phyloP scores from a whole-genome alignment of 2,329 filamentous ascomycete species.

The Fusarium pseudoanthophilum region DNA sequence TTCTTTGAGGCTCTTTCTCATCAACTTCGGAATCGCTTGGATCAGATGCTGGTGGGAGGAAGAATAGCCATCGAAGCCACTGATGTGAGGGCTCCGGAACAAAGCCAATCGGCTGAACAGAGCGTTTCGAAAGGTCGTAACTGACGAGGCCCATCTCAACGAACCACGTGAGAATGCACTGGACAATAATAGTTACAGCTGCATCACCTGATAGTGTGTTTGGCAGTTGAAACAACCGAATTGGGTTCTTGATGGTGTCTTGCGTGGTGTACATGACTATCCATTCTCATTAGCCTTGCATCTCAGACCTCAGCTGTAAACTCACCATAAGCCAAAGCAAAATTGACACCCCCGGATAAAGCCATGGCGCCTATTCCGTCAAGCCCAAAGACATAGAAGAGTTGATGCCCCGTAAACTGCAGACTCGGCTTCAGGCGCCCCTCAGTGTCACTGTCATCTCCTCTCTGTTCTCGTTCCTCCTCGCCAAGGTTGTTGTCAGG shows the following conservation, averaged over 20 bases:
- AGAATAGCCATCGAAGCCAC: constrained; percentile 54
- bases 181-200: constrained; percentile 62
- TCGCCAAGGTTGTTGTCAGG: constrained; percentile 26
- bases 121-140: constrained; percentile 56
- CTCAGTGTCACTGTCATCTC: constrained; percentile 1
- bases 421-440: constrained; percentile 52
- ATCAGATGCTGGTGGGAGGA: constrained; percentile 14
- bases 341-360: constrained; percentile 63
- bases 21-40: neutral
- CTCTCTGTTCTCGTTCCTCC: constrained; percentile 8
- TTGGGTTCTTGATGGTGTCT: constrained; percentile 50
- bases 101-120: constrained; percentile 60
- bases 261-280: constrained; percentile 60
- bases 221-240: constrained; percentile 61
- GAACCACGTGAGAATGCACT: constrained; percentile 63
- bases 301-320: neutral
- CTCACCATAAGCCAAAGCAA: constrained; percentile 62
- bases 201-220: constrained; percentile 62
- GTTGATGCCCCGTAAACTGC: constrained; percentile 55
- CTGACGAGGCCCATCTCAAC: constrained; percentile 60
- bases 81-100: constrained; percentile 49
- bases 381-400: constrained; percentile 60
- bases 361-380: constrained; percentile 59
- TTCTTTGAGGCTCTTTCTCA: neutral
- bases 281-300: constrained; percentile 3